These are phyloP conservation scores for Apiospora saccharicola DNA, from an alignment of 2,329 filamentous ascomycete genomes.

Conservation along the genomic window DNA sequence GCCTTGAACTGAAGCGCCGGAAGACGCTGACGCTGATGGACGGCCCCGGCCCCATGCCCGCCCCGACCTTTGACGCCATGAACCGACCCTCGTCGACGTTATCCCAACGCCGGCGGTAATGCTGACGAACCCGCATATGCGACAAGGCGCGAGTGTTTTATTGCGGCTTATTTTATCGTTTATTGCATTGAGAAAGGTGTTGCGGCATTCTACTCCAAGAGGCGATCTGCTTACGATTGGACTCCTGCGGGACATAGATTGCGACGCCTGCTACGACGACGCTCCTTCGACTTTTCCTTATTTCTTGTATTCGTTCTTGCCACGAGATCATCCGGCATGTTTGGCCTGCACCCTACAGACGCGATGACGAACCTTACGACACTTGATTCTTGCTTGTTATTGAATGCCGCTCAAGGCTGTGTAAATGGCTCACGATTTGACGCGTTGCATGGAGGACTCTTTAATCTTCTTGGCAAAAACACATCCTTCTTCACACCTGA, in stretches of 20 bases:
- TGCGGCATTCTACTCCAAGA: slow-evolving; percentile 33
- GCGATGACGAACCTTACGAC: slow-evolving; percentile 51
- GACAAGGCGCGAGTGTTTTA: slow-evolving; percentile 21
- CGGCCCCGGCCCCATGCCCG: slow-evolving; percentile 57
- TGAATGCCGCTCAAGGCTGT: slow-evolving; percentile 43
- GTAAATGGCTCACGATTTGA: slow-evolving; percentile 46
- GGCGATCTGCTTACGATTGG: slow-evolving; percentile 33
- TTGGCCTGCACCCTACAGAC: slow-evolving; percentile 40
- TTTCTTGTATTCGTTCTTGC: slow-evolving; percentile 44
- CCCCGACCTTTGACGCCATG: slow-evolving; percentile 58
- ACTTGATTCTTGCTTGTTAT: slow-evolving; percentile 41
- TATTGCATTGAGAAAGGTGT: slow-evolving; percentile 36
- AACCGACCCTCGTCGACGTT: slow-evolving; percentile 56
- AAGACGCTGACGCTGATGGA: slow-evolving; percentile 79
- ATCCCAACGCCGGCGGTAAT: slow-evolving; percentile 41
- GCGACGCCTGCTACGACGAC: slow-evolving; percentile 35
- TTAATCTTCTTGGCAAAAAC: slow-evolving; percentile 40
- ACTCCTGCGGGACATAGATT: slow-evolving; percentile 31
- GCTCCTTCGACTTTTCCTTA: slow-evolving; percentile 39
- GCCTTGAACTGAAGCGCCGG: slow-evolving; percentile 76
- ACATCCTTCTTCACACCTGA: slow-evolving; percentile 28
- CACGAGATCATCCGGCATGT: slow-evolving; percentile 27
- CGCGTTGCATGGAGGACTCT: slow-evolving; percentile 42
- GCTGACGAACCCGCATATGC: slow-evolving; percentile 33
- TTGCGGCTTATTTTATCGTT: slow-evolving; percentile 27